Percentiles rank a stretch among this genome's conserved stretches.
Conservation (phyloP, 1,284 basidiomycete genomes). For the Leccinum fuscescens region DNA sequence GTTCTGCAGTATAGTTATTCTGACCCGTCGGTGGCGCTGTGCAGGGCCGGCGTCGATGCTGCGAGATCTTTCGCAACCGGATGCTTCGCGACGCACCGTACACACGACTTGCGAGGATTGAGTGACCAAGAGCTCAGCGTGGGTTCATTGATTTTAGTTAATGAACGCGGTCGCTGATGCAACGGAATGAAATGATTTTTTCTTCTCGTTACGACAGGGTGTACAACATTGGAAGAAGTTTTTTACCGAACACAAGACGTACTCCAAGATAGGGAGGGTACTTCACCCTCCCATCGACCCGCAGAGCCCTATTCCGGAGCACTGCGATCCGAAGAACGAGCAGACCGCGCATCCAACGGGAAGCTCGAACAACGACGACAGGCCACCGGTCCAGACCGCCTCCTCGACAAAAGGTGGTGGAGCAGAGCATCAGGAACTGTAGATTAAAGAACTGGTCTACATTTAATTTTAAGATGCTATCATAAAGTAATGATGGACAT, state of each 20-base stretch:
- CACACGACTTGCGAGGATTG: constrained; percentile 86
- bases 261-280: constrained; percentile 74
- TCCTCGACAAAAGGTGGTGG: constrained; percentile 9
- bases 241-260: constrained; percentile 78
- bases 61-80: constrained; percentile 90
- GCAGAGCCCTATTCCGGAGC: constrained; percentile 71
- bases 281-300: constrained; percentile 78
- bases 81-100: constrained; percentile 87
- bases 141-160: constrained; percentile 3
- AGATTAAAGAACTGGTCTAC: constrained; percentile 20
- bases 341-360: constrained; percentile 21
- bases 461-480: constrained; percentile 16
- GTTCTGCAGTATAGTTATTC: constrained; percentile 15
- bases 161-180: not conserved
- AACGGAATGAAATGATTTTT: not conserved
- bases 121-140: constrained; percentile 70
- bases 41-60: constrained; percentile 83
- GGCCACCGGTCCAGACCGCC: constrained; percentile 12
- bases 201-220: constrained; percentile 43
- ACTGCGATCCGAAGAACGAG: constrained; percentile 67
- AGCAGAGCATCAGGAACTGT: constrained; percentile 40
- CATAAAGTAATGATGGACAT: constrained; percentile 24
- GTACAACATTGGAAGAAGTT: constrained; percentile 87
- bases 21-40: constrained; percentile 20
- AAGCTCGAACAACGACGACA: constrained; percentile 6